A percentile compares a stretch with the other conserved stretches of the same genome.
Evolutionary conservation across 2,329 filamentous ascomycete genomes (phyloP).

Genomic region (Colletotrichum sublineola): DNA sequence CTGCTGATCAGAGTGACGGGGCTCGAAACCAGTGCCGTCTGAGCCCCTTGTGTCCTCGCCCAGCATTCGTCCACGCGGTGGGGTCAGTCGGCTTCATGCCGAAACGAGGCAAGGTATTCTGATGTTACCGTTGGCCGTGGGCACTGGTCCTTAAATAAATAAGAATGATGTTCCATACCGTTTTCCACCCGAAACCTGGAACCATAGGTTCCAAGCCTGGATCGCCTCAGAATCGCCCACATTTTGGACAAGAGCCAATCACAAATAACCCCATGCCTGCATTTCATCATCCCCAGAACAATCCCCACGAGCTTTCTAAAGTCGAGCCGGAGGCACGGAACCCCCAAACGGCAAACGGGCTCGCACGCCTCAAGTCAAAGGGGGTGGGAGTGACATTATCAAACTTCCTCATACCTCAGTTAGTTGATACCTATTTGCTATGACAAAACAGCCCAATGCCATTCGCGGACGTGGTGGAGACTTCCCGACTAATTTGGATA

Average conservation of each 20-base stretch:
- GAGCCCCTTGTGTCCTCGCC: conserved; percentile 12
- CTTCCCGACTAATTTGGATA: not conserved
- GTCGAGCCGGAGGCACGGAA: conserved; percentile 1
- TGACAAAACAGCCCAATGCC: not conserved
- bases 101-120: not conserved
- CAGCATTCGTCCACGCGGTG: not conserved
- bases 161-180: not conserved
- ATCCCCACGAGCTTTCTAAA: conserved; percentile 9
- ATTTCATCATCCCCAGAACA: not conserved
- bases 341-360: not conserved
- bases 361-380: not conserved
- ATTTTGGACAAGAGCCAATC: not conserved
- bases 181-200: not conserved
- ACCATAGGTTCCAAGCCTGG: not conserved
- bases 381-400: not conserved
- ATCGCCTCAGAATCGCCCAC: not conserved
- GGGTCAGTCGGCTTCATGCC: not conserved
- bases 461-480: conserved; percentile 1
- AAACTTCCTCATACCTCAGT: not conserved
- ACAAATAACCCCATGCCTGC: not conserved
- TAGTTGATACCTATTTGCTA: not conserved
- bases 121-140: not conserved
- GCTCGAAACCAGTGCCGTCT: conserved; percentile 23
- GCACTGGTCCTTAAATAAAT: not conserved
- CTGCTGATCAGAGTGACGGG: conserved; percentile 18